phyloP scores from a whole-genome alignment of 1,139 yeast species.

The Yamadazyma spencermartinsiae region DNA sequence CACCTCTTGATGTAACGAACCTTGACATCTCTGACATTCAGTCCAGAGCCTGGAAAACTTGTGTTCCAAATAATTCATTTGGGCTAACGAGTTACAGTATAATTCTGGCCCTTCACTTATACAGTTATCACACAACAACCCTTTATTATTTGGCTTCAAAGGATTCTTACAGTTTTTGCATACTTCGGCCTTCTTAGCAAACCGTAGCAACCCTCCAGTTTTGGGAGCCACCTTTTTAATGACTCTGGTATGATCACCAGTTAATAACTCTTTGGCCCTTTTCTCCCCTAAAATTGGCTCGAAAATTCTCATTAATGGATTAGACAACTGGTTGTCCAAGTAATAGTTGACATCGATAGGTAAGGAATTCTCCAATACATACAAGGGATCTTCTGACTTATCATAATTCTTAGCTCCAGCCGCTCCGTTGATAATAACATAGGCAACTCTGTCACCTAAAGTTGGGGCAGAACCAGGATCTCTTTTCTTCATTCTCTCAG shows the following conservation, averaged over 20 bases:
- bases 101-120: conserved; percentile 76
- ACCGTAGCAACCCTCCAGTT: conserved; percentile 84
- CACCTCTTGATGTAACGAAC: conserved; percentile 93
- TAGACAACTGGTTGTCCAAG: conserved; percentile 87
- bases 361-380: conserved; percentile 84
- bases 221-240: conserved; percentile 66
- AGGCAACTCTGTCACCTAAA: conserved; percentile 97
- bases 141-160: conserved; percentile 60
- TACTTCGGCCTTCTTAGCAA: conserved; percentile 84
- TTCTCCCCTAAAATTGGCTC: conserved; percentile 92
- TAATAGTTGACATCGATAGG: conserved; percentile 96
- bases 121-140: conserved; percentile 85
- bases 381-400: conserved; percentile 95
- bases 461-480: conserved; percentile 98
- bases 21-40: conserved; percentile 97
- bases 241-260: conserved; percentile 82
- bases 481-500: conserved; percentile 94
- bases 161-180: conserved; percentile 91
- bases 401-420: conserved; percentile 87
- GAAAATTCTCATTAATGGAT: conserved; percentile 90
- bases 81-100: conserved; percentile 76
- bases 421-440: conserved; percentile 79
- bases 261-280: conserved; percentile 73
- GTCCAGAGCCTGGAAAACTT: conserved; percentile 94
- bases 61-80: conserved; percentile 76